phyloP scores from a whole-genome alignment of 768 basidiomycete species.

The Ramaria sp. region DNA sequence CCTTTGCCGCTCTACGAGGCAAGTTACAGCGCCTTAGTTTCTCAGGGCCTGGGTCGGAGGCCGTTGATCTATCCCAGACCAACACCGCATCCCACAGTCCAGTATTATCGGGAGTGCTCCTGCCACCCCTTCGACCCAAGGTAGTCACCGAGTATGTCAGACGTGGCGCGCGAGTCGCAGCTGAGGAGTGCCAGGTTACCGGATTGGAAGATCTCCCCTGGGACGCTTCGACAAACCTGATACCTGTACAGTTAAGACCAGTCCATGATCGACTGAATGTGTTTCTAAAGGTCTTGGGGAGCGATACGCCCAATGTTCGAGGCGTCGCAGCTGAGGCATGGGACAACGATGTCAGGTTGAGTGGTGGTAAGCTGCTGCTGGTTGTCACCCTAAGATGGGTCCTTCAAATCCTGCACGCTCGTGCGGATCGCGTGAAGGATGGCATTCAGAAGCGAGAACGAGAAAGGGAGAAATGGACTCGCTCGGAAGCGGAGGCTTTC shows the following conservation, averaged over 20 bases:
- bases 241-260: slow-evolving; percentile 39
- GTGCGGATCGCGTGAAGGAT: slow-evolving; percentile 33
- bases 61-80: slow-evolving; percentile 17
- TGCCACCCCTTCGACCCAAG: slow-evolving; percentile 14
- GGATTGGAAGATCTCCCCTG: slow-evolving; percentile 34
- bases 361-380: slow-evolving; percentile 26
- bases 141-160: slow-evolving; percentile 49
- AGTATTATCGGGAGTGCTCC: background rate
- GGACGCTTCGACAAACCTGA: slow-evolving; percentile 15
- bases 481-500: slow-evolving; percentile 47
- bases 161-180: slow-evolving; percentile 53
- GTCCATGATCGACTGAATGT: slow-evolving; percentile 42
- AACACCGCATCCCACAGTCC: slow-evolving; percentile 23
- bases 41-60: slow-evolving; percentile 24
- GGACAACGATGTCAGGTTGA: background rate
- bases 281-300: slow-evolving; percentile 45
- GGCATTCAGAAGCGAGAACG: slow-evolving; percentile 37
- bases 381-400: slow-evolving; percentile 59
- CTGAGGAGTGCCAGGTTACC: slow-evolving; percentile 45
- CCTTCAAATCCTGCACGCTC: slow-evolving; percentile 34
- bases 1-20: slow-evolving; percentile 36
- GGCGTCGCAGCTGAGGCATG: slow-evolving; percentile 29
- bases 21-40: slow-evolving; percentile 49
- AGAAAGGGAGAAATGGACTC: slow-evolving; percentile 61
- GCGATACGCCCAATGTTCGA: slow-evolving; percentile 39